These are phyloP conservation scores for Microcera coccophila DNA, from an alignment of 2,329 filamentous ascomycete species.

Conservation along the genomic window DNA sequence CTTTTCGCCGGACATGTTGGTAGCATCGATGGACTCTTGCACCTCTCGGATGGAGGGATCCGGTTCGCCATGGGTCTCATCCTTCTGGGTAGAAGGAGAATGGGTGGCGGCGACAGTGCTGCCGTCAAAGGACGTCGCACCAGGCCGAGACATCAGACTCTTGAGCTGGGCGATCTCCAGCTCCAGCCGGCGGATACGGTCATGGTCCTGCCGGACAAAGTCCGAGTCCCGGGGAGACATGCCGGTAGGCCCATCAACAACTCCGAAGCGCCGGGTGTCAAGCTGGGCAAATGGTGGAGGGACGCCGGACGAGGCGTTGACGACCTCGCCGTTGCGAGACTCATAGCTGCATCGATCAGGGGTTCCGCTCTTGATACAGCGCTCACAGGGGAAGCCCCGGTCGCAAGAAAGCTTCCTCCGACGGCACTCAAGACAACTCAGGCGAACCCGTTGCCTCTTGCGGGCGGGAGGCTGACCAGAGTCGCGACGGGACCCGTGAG, in stretches of 20 bases:
- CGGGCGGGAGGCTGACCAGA: conserved; percentile 40
- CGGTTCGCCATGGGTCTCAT: conserved; percentile 30
- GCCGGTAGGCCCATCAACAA: conserved; percentile 18
- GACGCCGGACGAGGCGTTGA: conserved; percentile 45
- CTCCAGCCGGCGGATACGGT: conserved; percentile 57
- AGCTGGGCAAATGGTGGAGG: conserved; percentile 41
- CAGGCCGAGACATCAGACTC: conserved; percentile 45
- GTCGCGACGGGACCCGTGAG: conserved; percentile 27
- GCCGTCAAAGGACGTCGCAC: conserved; percentile 44
- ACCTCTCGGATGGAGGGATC: conserved; percentile 34
- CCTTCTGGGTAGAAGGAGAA: conserved; percentile 45
- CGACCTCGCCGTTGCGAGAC: conserved; percentile 49
- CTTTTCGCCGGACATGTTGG: conserved; percentile 41
- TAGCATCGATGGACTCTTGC: conserved; percentile 39
- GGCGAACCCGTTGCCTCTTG: conserved; percentile 56
- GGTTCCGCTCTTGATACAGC: conserved; percentile 59
- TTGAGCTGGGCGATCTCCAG: conserved; percentile 57
- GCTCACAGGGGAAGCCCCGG: conserved; percentile 58
- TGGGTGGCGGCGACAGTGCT: conserved; percentile 46
- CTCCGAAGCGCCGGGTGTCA: conserved; percentile 37
- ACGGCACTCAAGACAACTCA: conserved; percentile 59
- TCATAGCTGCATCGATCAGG: conserved; percentile 59
- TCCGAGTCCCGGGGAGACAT: conserved; percentile 36
- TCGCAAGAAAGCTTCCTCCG: conserved; percentile 60
- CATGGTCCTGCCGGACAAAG: conserved; percentile 46